phyloP scores from a whole-genome alignment of 2,329 filamentous ascomycete species.

The Tricladium varicosporioides region DNA sequence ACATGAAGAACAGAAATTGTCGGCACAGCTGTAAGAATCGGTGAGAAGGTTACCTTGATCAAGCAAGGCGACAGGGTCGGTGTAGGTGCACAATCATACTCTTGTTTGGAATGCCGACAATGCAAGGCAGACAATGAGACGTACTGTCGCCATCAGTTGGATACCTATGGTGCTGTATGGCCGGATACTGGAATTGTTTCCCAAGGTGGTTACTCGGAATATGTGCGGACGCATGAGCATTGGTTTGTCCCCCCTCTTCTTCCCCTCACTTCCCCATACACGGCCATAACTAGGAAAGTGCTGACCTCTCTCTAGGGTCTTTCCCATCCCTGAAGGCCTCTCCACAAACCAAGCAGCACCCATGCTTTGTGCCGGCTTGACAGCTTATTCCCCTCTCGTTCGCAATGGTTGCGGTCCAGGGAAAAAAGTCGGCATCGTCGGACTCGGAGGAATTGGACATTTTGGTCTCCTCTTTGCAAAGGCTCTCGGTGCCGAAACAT shows the following conservation, averaged over 20 bases:
- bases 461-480: constrained; percentile 69
- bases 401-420: constrained; percentile 73
- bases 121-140: constrained; percentile 56
- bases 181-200: constrained; percentile 58
- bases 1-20: constrained; percentile 55
- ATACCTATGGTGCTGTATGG: constrained; percentile 50
- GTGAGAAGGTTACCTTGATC: constrained; percentile 59
- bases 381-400: constrained; percentile 74
- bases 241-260: constrained; percentile 45
- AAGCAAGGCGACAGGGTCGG: constrained; percentile 53
- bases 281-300: constrained; percentile 39
- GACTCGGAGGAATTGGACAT: constrained; percentile 70
- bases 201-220: constrained; percentile 65
- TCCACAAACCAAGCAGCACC: constrained; percentile 63
- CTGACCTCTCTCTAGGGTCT: constrained; percentile 44
- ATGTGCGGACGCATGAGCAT: constrained; percentile 75
- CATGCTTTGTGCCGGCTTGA: constrained; percentile 84
- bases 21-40: constrained; percentile 66
- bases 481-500: constrained; percentile 61
- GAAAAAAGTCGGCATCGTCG: constrained; percentile 75
- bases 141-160: constrained; percentile 49
- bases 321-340: constrained; percentile 74
- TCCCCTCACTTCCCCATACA: constrained; percentile 54
- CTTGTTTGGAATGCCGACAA: constrained; percentile 52
- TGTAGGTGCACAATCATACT: constrained; percentile 53